Evolutionary conservation across 23 red algal species (phyloP).

Genomic region (Gracilaria domingensis): DNA sequence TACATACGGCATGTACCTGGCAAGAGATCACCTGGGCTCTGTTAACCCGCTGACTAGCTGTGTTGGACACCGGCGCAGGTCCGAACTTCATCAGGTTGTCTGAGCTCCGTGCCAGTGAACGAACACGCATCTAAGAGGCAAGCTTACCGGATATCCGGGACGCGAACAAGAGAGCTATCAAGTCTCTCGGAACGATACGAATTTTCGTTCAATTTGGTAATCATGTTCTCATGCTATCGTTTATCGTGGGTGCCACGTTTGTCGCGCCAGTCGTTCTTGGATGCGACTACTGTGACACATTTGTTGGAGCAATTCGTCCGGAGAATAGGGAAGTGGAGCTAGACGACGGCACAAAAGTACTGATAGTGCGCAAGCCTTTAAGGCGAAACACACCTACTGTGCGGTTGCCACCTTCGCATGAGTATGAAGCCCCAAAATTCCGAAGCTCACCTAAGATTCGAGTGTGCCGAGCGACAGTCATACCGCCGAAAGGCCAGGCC

Average conservation of each 20-base stretch:
- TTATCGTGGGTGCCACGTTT: neutral
- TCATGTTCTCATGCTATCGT: neutral
- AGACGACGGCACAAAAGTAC: neutral
- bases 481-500: neutral
- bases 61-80: neutral
- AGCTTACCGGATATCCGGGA: conserved; percentile 5
- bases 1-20: too few relatives aligned
- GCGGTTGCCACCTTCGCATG: neutral
- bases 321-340: neutral
- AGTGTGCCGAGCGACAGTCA: neutral
- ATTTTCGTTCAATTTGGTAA: conserved; percentile 5
- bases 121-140: neutral
- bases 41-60: too few relatives aligned
- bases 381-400: neutral
- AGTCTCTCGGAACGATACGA: neutral
- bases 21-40: too few relatives aligned
- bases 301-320: conserved; percentile 4
- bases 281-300: neutral
- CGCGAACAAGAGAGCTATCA: conserved; percentile 3
- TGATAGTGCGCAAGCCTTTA: neutral
- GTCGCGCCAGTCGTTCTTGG: neutral
- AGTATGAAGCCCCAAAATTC: neutral
- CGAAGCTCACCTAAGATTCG: neutral
- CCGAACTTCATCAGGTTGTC: conserved; percentile 9
- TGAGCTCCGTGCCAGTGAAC: neutral